phyloP scores from a whole-genome alignment of 192 early-diverging fungal species.

The Kickxella alabastrina region DNA sequence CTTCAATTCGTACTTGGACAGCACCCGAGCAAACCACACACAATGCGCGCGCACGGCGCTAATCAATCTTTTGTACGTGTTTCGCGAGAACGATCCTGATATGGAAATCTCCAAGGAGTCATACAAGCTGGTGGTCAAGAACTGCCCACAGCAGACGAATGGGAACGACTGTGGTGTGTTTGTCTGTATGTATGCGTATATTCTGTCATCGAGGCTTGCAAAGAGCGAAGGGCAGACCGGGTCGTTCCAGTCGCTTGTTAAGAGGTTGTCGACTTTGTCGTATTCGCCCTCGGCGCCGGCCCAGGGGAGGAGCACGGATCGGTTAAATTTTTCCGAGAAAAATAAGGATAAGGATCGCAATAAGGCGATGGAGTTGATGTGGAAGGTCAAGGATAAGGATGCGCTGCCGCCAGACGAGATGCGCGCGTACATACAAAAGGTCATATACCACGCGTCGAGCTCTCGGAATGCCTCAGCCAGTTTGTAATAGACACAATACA shows the following conservation, averaged over 20 bases:
- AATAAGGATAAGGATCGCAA: conserved; percentile 6
- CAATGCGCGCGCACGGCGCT: conserved; percentile 41
- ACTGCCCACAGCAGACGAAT: conserved; percentile 46
- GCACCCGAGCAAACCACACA: conserved; percentile 44
- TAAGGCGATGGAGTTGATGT: conserved; percentile 15
- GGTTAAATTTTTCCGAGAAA: conserved; percentile 18
- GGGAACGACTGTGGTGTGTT: conserved; percentile 46
- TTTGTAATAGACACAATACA: too few relatives aligned
- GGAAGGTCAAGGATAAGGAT: conserved; percentile 50
- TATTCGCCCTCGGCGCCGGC: conserved; percentile 1
- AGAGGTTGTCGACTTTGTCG: conserved; percentile 19
- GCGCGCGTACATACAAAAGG: conserved; percentile 30
- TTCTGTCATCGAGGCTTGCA: conserved; percentile 23
- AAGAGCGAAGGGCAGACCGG: conserved; percentile 8
- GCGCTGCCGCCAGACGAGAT: conserved; percentile 29
- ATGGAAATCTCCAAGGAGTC: conserved; percentile 46
- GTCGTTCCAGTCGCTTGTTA: conserved; percentile 10
- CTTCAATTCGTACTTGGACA: conserved; percentile 48
- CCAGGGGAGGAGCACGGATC: conserved; percentile 1
- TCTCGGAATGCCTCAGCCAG: conserved; percentile 16
- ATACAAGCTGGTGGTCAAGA: conserved; percentile 44
- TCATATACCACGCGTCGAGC: conserved; percentile 24
- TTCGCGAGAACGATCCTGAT: conserved; percentile 33
- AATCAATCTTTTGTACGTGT: conserved; percentile 46
- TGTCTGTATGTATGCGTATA: conserved; percentile 47